These are phyloP conservation scores for Hymenoscyphus fructigenus DNA, from an alignment of 2,329 filamentous ascomycete species.

Conservation along the genomic window DNA sequence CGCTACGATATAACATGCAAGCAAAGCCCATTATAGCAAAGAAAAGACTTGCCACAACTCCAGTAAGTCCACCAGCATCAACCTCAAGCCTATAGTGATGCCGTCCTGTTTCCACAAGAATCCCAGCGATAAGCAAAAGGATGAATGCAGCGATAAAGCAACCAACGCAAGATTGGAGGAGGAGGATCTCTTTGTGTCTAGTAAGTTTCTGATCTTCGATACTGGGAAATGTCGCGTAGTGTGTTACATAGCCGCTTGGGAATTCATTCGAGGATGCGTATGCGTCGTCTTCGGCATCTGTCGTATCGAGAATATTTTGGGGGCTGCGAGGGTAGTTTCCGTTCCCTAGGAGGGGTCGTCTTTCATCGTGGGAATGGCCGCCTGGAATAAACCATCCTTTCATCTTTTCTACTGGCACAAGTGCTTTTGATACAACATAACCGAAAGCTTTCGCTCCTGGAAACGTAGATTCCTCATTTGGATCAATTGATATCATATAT, in stretches of 20 bases:
- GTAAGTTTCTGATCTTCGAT: conserved; percentile 50
- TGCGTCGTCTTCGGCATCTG: conserved; percentile 48
- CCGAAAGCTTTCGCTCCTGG: conserved; percentile 54
- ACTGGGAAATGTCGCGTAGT: conserved; percentile 54
- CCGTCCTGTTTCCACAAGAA: conserved; percentile 67
- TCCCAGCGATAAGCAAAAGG: conserved; percentile 62
- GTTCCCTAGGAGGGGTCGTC: conserved; percentile 30
- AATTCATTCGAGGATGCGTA: conserved; percentile 51
- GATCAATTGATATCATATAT: conserved; percentile 75
- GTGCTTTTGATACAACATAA: conserved; percentile 48
- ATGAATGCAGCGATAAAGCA: conserved; percentile 60
- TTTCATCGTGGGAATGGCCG: conserved; percentile 28
- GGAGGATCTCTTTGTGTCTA: conserved; percentile 53
- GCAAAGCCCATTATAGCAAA: conserved; percentile 62
- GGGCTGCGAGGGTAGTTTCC: conserved; percentile 26
- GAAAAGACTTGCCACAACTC: conserved; percentile 64
- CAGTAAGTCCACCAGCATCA: conserved; percentile 69
- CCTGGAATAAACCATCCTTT: conserved; percentile 49
- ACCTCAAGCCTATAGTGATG: conserved; percentile 70
- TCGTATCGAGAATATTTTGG: conserved; percentile 35
- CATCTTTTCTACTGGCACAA: conserved; percentile 50
- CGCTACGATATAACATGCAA: conserved; percentile 54
- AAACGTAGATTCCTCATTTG: conserved; percentile 57
- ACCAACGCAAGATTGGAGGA: conserved; percentile 53
- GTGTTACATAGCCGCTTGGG: conserved; percentile 52